Conservation (phyloP, 305 asterid species). For the Fraxinus greggii region DNA sequence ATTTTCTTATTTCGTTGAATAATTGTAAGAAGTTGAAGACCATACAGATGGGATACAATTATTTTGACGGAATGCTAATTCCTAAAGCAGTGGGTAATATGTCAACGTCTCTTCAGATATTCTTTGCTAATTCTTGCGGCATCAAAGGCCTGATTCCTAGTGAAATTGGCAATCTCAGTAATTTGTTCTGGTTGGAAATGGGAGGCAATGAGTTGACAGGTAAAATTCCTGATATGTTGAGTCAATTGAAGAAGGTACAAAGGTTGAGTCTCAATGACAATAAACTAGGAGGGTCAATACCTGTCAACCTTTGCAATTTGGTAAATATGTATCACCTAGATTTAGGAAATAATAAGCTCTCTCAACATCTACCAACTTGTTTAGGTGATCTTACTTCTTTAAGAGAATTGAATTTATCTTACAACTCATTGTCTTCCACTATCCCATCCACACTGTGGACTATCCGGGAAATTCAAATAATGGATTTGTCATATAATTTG, state of each 20-base stretch:
- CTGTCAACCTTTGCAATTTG: background rate
- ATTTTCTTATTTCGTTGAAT: background rate
- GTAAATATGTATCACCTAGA: background rate
- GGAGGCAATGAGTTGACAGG: slow-evolving; percentile 19
- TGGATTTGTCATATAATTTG: background rate
- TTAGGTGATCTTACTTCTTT: slow-evolving; percentile 19
- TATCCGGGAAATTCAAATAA: background rate
- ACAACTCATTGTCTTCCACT: background rate
- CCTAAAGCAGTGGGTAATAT: background rate
- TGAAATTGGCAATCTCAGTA: slow-evolving; percentile 17
- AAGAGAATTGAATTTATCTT: slow-evolving; percentile 7
- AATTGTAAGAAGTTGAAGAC: background rate
- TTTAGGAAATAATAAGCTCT: background rate
- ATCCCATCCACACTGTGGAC: slow-evolving; percentile 24
- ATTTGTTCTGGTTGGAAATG: slow-evolving; percentile 8
- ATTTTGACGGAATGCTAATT: background rate
- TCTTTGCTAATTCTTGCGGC: accelerated
- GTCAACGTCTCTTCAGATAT: background rate
- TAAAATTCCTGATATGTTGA: slow-evolving; percentile 13
- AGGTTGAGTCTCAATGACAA: background rate
- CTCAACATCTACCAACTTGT: slow-evolving; percentile 6
- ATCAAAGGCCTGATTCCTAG: slow-evolving; percentile 7
- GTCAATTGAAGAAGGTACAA: slow-evolving; percentile 6
- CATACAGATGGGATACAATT: background rate
- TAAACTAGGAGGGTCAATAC: slow-evolving; percentile 10